Evolutionary conservation across 257 asterid species (phyloP).

Genomic region (Salvia hispanica): DNA sequence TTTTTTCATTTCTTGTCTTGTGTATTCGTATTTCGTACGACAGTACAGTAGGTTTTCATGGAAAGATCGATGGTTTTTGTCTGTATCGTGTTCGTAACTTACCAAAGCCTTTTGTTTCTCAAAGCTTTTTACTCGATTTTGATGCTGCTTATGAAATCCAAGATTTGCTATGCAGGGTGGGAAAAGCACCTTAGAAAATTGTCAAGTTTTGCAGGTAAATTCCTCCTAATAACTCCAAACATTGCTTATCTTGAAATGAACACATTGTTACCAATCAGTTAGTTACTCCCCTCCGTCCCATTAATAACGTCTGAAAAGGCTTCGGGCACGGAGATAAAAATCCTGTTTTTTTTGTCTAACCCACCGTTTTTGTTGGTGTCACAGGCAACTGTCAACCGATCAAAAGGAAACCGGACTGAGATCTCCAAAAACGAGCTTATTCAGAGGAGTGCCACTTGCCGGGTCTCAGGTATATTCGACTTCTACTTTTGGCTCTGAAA

Average conservation of each 20-base stretch:
- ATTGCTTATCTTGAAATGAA: constrained; percentile 9
- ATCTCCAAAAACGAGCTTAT: constrained; percentile 78
- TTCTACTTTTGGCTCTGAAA: constrained; percentile 4
- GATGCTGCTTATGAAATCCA: constrained; percentile 28
- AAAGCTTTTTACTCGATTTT: background rate
- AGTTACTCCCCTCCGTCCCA: no score
- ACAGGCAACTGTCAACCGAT: constrained; percentile 88
- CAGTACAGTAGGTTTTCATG: background rate
- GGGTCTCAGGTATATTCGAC: constrained; percentile 65
- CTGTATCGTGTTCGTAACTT: background rate
- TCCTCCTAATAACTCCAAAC: background rate
- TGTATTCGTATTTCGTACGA: background rate
- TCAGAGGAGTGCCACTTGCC: constrained; percentile 83
- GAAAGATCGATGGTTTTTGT: constrained; percentile 6
- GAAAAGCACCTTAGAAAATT: constrained; percentile 87
- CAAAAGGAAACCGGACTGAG: constrained; percentile 91
- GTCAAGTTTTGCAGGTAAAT: constrained; percentile 92
- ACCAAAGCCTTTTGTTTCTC: constrained; percentile 21
- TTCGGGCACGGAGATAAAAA: no score
- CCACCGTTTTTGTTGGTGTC: constrained; percentile 24
- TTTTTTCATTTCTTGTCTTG: background rate
- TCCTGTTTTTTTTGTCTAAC: no score
- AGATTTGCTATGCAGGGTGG: constrained; percentile 70
- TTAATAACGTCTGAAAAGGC: no score
- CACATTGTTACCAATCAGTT: background rate